Percentiles rank a stretch among this genome's conserved stretches.
Evolutionary conservation across 106 monocot species (phyloP).

Genomic region (Amphibolis antarctica): DNA sequence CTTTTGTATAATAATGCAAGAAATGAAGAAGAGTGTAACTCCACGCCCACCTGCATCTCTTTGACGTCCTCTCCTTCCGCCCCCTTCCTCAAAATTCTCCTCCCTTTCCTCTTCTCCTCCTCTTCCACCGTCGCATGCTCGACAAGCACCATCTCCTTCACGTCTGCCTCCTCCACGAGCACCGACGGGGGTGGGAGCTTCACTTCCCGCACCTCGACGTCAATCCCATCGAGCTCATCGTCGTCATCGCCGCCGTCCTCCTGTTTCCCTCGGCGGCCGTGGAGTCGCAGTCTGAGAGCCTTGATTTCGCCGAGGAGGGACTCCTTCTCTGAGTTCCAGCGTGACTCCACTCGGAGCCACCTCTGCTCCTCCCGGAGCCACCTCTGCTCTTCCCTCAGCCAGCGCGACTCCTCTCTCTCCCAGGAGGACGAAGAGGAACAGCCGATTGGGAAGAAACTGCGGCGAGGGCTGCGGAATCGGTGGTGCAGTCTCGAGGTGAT

Average conservation of each 20-base stretch:
- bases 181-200: slow-evolving; percentile 10
- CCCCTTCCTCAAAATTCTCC: slow-evolving; percentile 47
- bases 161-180: slow-evolving; percentile 42
- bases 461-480: neutral
- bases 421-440: slow-evolving; percentile 19
- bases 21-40: slow-evolving; percentile 1
- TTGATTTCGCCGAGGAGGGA: slow-evolving; percentile 54
- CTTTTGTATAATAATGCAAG: neutral
- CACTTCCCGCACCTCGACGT: neutral
- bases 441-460: neutral
- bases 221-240: neutral
- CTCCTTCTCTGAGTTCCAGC: slow-evolving; percentile 67
- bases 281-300: slow-evolving; percentile 30
- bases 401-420: slow-evolving; percentile 66
- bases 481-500: neutral
- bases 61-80: slow-evolving; percentile 79
- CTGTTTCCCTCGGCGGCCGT: slow-evolving; percentile 1
- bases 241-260: no score
- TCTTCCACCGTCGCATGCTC: slow-evolving; percentile 13
- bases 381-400: slow-evolving; percentile 89
- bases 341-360: slow-evolving; percentile 73
- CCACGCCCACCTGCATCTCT: slow-evolving; percentile 64
- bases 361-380: slow-evolving; percentile 87
- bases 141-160: slow-evolving; percentile 50
- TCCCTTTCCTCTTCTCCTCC: slow-evolving; percentile 1